phyloP scores from a whole-genome alignment of 305 asterid genomes.

The Fraxinus latifolia region DNA sequence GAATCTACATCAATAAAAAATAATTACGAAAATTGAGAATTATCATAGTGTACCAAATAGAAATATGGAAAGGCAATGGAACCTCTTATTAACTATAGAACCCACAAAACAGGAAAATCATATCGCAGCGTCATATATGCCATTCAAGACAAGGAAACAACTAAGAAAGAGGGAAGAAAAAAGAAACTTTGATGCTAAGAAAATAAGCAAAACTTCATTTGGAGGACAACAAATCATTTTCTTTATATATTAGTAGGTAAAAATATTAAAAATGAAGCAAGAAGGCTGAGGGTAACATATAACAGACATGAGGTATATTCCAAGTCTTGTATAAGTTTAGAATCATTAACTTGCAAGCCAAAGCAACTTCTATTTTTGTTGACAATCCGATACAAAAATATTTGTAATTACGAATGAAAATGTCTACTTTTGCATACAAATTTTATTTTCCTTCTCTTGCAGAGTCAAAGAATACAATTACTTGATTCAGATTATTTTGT shows the following conservation, averaged over 20 bases:
- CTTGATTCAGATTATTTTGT: background rate
- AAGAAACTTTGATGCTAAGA: background rate
- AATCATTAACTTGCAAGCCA: background rate
- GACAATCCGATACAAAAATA: background rate
- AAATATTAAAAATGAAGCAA: background rate
- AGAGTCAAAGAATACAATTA: background rate
- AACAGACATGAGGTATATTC: background rate
- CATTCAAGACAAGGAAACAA: slow-evolving; percentile 18
- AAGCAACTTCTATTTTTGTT: background rate
- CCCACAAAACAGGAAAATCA: slow-evolving; percentile 1
- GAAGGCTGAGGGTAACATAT: background rate
- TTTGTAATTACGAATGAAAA: background rate
- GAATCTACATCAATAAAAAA: slow-evolving; percentile 41
- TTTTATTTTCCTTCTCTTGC: background rate
- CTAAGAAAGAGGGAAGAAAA: slow-evolving; percentile 9
- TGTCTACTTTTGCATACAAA: background rate
- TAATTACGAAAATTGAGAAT: background rate
- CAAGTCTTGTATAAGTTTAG: background rate
- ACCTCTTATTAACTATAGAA: background rate
- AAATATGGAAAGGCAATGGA: slow-evolving; percentile 18
- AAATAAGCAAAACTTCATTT: slow-evolving; percentile 6
- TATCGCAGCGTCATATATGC: background rate
- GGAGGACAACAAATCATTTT: background rate
- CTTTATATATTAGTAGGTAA: background rate
- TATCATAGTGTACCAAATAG: slow-evolving; percentile 10